A percentile compares a stretch with the other conserved stretches of the same genome.
These are phyloP conservation scores for Aspergillus uvarum DNA, from an alignment of 2,329 filamentous ascomycete genomes.

Conservation along the genomic window DNA sequence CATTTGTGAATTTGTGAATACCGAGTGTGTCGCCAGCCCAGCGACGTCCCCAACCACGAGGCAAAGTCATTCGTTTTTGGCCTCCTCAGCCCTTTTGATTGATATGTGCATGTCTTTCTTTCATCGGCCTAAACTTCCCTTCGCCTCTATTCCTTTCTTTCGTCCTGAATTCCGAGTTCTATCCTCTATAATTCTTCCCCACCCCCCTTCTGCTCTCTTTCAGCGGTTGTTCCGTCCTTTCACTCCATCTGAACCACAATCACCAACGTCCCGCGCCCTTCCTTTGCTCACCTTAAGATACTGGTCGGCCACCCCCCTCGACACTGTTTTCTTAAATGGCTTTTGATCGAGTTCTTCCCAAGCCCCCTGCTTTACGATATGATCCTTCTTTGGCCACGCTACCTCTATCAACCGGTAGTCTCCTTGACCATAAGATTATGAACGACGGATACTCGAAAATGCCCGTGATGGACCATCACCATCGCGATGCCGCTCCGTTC, in stretches of 20 bases:
- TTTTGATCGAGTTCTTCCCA: conserved; percentile 50
- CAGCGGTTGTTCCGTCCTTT: conserved; percentile 16
- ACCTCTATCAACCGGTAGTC: conserved; percentile 35
- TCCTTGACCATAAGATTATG: conserved; percentile 46
- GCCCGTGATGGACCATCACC: conserved; percentile 21
- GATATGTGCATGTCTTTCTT: not conserved
- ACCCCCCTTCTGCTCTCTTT: conserved; percentile 13
- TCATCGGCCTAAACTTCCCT: not conserved
- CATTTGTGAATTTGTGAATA: not conserved
- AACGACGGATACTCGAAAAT: conserved; percentile 31
- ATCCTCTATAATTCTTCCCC: conserved; percentile 6
- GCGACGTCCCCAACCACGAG: not conserved
- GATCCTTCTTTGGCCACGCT: conserved; percentile 35
- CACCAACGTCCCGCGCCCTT: not conserved
- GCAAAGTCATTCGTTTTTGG: not conserved
- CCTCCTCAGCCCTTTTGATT: not conserved
- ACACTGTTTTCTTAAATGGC: conserved; percentile 39
- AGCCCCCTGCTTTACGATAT: conserved; percentile 44
- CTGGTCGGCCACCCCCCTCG: not conserved
- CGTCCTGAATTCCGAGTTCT: not conserved
- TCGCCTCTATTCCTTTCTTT: not conserved
- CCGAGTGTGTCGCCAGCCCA: not conserved
- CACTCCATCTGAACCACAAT: conserved; percentile 9
- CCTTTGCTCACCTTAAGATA: conserved; percentile 4
- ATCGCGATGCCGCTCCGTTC: conserved; percentile 16